Base-by-base conservation (phyloP, 805 yeast genomes). In the Lipomyces sp. region DNA sequence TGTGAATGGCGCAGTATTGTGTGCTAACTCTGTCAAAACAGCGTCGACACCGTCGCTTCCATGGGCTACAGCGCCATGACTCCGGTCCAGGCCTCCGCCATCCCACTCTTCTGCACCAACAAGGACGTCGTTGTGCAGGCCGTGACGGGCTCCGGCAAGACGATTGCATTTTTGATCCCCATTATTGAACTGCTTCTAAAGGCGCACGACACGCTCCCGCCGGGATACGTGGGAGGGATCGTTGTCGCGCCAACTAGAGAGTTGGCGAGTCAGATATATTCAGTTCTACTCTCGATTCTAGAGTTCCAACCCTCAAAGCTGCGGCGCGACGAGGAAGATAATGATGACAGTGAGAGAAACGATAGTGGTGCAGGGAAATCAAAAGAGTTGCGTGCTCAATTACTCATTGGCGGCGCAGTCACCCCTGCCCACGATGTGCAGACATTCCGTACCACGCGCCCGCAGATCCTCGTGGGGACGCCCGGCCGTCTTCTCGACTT, bases 131-230 rank as follows among this genome's bases (percentile, higher is more conserved):
- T 93, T 7, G 98, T 89, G 1, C 97, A 93, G 58, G 95, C 97
- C 0, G 96, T 88, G 1, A 93, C 98, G 0, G 98, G 98, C 0
- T 89, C 97, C 0, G 98, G 98, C n/a, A 93, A 93, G 66, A 93
- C 98, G 0, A 67, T 90, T n/a, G 84, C 97, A 2, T 93, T 86
- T 70, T 80, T 82, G 3, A 75, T 93, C 2, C 98, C 98, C 0
- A 76, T 86, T 1, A 62, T 89, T 3, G 91, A 89, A 61, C 68
- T 89, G 10, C 29, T 59, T 61, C 22, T 68, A 74, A 54, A 60
- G 31, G 52, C 61, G 6, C n/a, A n/a, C n/a, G 66, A 61, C 60
- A 49, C 65, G 62, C 47, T 68, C 62, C 55, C 58, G 61, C 39
- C 74, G 55, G 95, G 93, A 10, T 83, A 82, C 54, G 78, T 87